Evolutionary conservation across 2,329 filamentous ascomycete genomes (phyloP).

Genomic region (Exophiala oligosperma): DNA sequence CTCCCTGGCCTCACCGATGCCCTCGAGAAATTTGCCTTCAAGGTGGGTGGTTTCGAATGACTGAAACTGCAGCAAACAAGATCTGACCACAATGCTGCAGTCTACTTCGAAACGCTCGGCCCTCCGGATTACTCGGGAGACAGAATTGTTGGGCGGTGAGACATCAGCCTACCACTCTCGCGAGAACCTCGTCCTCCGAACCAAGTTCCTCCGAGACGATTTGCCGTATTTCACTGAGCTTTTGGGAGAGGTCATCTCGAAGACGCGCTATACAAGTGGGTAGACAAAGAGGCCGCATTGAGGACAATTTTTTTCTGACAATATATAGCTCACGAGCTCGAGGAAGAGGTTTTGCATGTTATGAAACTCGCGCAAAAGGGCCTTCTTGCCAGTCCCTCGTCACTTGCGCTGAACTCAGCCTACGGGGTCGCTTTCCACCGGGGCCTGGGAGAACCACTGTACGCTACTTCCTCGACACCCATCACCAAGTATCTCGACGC

Average conservation of each 20-base stretch:
- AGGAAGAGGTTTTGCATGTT: slow-evolving; percentile 79
- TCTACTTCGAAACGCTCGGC: slow-evolving; percentile 81
- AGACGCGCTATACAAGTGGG: slow-evolving; percentile 77
- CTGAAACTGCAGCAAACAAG: slow-evolving; percentile 23
- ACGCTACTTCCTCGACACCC: slow-evolving; percentile 70
- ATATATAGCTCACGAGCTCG: slow-evolving; percentile 75
- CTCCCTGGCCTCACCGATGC: slow-evolving; percentile 86
- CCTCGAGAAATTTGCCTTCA: slow-evolving; percentile 95
- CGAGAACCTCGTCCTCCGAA: slow-evolving; percentile 87
- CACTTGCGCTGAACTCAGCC: slow-evolving; percentile 80
- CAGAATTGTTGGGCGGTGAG: slow-evolving; percentile 91
- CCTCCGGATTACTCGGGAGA: slow-evolving; percentile 89
- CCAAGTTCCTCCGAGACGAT: slow-evolving; percentile 93
- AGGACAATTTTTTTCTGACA: slow-evolving; percentile 3
- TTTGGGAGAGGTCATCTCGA: slow-evolving; percentile 82
- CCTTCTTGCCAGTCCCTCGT: slow-evolving; percentile 61
- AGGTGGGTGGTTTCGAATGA: slow-evolving; percentile 59
- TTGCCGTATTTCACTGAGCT: slow-evolving; percentile 97
- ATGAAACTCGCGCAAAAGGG: slow-evolving; percentile 77
- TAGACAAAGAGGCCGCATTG: background rate
- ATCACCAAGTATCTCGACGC: slow-evolving; percentile 79
- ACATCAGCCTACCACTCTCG: slow-evolving; percentile 85
- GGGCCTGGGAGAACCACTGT: slow-evolving; percentile 78
- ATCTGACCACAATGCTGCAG: slow-evolving; percentile 55
- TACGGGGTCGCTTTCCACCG: slow-evolving; percentile 89